Base-by-base conservation (phyloP, 192 early-diverging fungal genomes). In the Coemansia reversa region DNA sequence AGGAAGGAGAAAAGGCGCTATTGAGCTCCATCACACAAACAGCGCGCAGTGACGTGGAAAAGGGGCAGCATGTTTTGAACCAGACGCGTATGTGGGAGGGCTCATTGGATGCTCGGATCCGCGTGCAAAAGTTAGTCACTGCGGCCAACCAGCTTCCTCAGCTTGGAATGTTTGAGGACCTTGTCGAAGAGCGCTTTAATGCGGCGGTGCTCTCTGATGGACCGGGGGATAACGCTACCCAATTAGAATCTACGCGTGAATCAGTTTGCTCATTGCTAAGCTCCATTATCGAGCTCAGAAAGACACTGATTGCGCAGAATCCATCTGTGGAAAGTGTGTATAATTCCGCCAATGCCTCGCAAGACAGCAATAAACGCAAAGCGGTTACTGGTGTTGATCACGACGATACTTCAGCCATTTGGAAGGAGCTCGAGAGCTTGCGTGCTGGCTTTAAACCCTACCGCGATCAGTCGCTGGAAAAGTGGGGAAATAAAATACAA, bases 401-500 rank as follows among this genome's bases (percentile, higher is more conserved):
- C 39, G 64, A 65, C 45, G 61, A 48, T 47, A 39, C 69, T n/a
- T 53, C 47, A 2, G 42, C 62, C 1, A 51, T 50, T 9, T 76
- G 71, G 71, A 25, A 55, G 18, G 70, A 74, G 28, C 52, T 76
- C 6, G 65, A 69, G 45, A 54, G 67, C 33, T 24, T 76, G 58
- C 61, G 65, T 23, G n/a, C 19, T 11, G 52, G 45, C 4, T 94
- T 94, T 69, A 73, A 74, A n/a, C 81, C 88, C 5, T 98, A 83
- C 79, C 91, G 93, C n/a, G 83, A 93, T 66, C 70, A 80, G 60
- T 94, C 92, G 9, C 83, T 98, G 23, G 95, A 97, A 42, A 97
- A 95, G 65, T 98, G 96, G 96, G 88, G 87, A 67, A 87, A 85
- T 75, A 96, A 95, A 67, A 90, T 94, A 1, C 88, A 89, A 57